These are phyloP conservation scores for Tricholoma bakamatsutake DNA, from an alignment of 768 basidiomycete genomes.

Conservation along the genomic window DNA sequence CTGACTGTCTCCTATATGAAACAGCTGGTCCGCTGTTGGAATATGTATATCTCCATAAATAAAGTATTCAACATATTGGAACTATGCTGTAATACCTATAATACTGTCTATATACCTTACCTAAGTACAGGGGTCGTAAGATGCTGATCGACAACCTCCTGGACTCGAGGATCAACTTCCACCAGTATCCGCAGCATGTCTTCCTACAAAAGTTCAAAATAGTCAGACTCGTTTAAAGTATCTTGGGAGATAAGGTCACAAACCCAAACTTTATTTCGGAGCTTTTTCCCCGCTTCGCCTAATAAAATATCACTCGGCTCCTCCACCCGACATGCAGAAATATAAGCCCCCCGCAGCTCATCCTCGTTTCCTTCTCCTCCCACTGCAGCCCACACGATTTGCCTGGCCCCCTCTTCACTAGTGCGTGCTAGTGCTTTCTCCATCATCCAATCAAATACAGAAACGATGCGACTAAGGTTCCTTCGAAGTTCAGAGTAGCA, in stretches of 20 bases:
- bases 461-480: constrained; percentile 14
- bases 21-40: no score
- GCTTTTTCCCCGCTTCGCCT: neutral
- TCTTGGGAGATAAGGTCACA: neutral
- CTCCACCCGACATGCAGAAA: constrained; percentile 6
- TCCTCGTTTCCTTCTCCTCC: constrained; percentile 7
- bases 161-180: neutral
- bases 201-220: neutral
- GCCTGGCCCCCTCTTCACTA: constrained; percentile 12
- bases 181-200: neutral
- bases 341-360: constrained; percentile 11
- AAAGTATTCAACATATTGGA: no score
- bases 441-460: constrained; percentile 17
- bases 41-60: no score
- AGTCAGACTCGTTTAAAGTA: neutral
- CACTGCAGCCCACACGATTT: constrained; percentile 12
- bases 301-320: constrained; percentile 12
- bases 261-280: constrained; percentile 14
- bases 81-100: no score
- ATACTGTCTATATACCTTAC: no score
- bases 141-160: neutral
- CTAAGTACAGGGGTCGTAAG: neutral
- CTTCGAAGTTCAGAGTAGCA: constrained; percentile 32
- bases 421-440: constrained; percentile 27
- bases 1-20: no score